phyloP scores from a whole-genome alignment of 768 basidiomycete species.

The Tricholoma sp. region DNA sequence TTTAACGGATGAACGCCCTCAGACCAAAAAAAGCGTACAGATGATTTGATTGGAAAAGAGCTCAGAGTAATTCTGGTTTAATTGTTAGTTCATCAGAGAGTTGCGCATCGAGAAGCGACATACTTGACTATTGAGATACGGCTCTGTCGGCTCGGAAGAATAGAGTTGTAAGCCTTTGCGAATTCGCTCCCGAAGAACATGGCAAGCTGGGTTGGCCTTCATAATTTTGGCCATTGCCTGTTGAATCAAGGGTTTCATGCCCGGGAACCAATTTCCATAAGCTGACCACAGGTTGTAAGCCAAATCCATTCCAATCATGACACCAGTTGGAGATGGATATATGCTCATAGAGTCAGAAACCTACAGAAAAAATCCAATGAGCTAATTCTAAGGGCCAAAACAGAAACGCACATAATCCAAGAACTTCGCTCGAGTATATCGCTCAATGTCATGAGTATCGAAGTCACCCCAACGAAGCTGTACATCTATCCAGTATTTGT shows the following conservation, averaged over 20 bases:
- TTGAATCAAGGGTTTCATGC: slow-evolving; percentile 95
- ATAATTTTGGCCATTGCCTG: slow-evolving; percentile 99
- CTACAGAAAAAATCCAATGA: slow-evolving; percentile 33
- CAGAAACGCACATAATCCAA: slow-evolving; percentile 77
- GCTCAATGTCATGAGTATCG: slow-evolving; percentile 97
- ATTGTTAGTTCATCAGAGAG: slow-evolving; percentile 2
- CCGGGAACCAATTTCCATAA: slow-evolving; percentile 99
- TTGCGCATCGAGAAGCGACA: slow-evolving; percentile 3
- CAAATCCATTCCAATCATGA: slow-evolving; percentile 98
- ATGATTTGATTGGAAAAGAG: slow-evolving; percentile 98
- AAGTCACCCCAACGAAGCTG: slow-evolving; percentile 98
- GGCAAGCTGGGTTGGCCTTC: slow-evolving; percentile 98
- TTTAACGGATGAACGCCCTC: neutral
- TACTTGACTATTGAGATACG: slow-evolving; percentile 94
- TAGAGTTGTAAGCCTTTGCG: slow-evolving; percentile 97
- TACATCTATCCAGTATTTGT: slow-evolving; percentile 98
- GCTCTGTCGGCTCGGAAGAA: slow-evolving; percentile 98
- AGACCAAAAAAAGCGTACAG: slow-evolving; percentile 38
- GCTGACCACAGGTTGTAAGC: slow-evolving; percentile 99
- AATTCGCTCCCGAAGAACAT: slow-evolving; percentile 97
- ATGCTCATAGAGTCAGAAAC: slow-evolving; percentile 98
- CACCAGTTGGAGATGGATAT: slow-evolving; percentile 97
- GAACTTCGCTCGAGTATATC: slow-evolving; percentile 98
- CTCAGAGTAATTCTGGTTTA: slow-evolving; percentile 79
- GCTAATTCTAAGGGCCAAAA: neutral